Conservation (phyloP, 768 basidiomycete species). For the Hygrophorus russula region DNA sequence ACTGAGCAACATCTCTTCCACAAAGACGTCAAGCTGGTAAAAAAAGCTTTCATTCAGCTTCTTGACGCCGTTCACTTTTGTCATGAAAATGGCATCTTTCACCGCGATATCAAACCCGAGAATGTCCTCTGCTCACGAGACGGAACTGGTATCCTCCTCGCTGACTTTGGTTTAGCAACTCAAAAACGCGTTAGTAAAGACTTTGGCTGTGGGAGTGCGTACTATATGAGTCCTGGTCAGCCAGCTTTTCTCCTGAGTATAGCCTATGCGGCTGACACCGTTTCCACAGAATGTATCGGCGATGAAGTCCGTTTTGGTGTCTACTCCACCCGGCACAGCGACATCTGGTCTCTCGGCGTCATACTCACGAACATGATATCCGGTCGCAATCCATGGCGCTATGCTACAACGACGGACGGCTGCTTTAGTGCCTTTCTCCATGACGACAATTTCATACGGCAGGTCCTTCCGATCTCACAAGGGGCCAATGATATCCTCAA, state of each 20-base stretch:
- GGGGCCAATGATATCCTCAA: slow-evolving; percentile 57
- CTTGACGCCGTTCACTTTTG: slow-evolving; percentile 71
- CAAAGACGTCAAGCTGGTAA: slow-evolving; percentile 52
- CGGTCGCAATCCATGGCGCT: slow-evolving; percentile 69
- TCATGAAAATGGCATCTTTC: slow-evolving; percentile 60
- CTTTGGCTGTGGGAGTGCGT: slow-evolving; percentile 47
- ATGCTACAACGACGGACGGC: slow-evolving; percentile 54
- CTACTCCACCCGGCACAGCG: slow-evolving; percentile 53
- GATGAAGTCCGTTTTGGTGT: slow-evolving; percentile 28
- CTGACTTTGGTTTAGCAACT: slow-evolving; percentile 73
- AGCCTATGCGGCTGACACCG: background rate
- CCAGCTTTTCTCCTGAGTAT: slow-evolving; percentile 3
- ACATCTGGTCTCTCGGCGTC: slow-evolving; percentile 68
- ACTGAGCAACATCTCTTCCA: slow-evolving; percentile 41
- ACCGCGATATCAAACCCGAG: slow-evolving; percentile 85
- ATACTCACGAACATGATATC: slow-evolving; percentile 79
- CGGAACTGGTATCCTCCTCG: slow-evolving; percentile 44
- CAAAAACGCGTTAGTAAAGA: slow-evolving; percentile 31
- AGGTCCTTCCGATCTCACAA: slow-evolving; percentile 63
- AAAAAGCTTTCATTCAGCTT: slow-evolving; percentile 62
- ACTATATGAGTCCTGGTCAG: slow-evolving; percentile 66
- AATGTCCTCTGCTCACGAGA: slow-evolving; percentile 53
- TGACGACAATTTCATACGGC: slow-evolving; percentile 51
- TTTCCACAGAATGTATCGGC: slow-evolving; percentile 41
- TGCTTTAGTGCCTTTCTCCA: slow-evolving; percentile 55